Evolutionary conservation across 257 asterid genomes (phyloP).

Genomic region (Nicotiana sylvestris): DNA sequence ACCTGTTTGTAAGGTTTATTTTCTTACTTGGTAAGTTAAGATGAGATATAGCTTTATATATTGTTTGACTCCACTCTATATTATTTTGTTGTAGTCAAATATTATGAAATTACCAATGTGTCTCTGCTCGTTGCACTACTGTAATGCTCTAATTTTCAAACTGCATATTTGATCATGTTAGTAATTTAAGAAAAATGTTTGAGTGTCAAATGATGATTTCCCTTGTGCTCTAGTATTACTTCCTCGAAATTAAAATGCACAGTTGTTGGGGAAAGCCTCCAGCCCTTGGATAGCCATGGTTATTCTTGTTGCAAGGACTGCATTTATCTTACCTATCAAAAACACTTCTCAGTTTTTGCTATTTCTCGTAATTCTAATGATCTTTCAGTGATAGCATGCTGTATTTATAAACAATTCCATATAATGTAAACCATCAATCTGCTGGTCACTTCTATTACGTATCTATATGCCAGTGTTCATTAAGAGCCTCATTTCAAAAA

Average conservation of each 20-base stretch:
- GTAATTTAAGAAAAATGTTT: not conserved
- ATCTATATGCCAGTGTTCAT: not conserved
- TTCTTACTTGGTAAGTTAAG: too few relatives aligned
- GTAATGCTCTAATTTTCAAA: not conserved
- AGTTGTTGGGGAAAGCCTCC: too few relatives aligned
- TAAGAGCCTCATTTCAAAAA: not conserved
- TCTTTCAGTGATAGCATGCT: not conserved
- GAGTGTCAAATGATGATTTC: not conserved
- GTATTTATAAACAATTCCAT: not conserved
- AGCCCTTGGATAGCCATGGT: not conserved
- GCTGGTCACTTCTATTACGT: not conserved
- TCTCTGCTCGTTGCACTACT: not conserved
- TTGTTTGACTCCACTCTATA: not conserved
- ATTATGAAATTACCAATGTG: not conserved
- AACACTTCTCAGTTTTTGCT: not conserved
- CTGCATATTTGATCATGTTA: not conserved
- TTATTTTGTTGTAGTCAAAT: too few relatives aligned
- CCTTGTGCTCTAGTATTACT: not conserved
- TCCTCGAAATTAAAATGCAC: not conserved
- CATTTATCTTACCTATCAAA: not conserved
- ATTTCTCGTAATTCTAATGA: not conserved
- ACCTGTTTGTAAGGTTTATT: not conserved
- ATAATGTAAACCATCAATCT: not conserved
- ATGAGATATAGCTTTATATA: too few relatives aligned
- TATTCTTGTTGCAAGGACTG: not conserved